Percentiles rank a stretch among this genome's conserved stretches.
Conservation (phyloP, 139 green algal species). For the Chlamydomonas schloesseri region DNA sequence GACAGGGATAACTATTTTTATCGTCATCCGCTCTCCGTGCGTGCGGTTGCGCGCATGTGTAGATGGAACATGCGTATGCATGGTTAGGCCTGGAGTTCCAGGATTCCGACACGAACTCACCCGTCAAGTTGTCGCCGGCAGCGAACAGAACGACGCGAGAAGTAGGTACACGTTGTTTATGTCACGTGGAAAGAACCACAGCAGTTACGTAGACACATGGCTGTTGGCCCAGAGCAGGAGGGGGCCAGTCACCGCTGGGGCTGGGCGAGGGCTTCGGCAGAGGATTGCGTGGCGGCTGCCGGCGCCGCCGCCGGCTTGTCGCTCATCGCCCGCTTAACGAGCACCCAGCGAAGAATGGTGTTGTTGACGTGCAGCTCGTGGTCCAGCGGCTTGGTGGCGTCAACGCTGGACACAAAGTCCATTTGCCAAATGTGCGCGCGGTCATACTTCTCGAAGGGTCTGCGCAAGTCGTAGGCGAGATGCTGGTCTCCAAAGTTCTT, state of each 20-base stretch:
- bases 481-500: conserved; percentile 74
- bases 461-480: conserved; percentile 82
- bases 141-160: neutral
- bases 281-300: too few relatives aligned
- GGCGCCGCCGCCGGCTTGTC: neutral
- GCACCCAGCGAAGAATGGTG: conserved; percentile 76
- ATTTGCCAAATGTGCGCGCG: conserved; percentile 87
- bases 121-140: too few relatives aligned
- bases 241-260: too few relatives aligned
- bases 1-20: conserved; percentile 86
- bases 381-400: conserved; percentile 67
- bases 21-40: conserved; percentile 18
- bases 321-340: conserved; percentile 67
- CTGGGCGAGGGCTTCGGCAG: too few relatives aligned
- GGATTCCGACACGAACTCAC: neutral
- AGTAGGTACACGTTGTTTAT: neutral
- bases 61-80: neutral
- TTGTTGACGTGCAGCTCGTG: conserved; percentile 77
- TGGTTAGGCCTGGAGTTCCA: neutral
- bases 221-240: neutral
- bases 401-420: conserved; percentile 70
- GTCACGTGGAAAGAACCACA: neutral
- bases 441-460: conserved; percentile 64
- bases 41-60: neutral
- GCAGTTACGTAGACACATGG: too few relatives aligned